These are phyloP conservation scores for Mallotus japonicus DNA, from an alignment of 441 rosid genomes.

Conservation along the genomic window DNA sequence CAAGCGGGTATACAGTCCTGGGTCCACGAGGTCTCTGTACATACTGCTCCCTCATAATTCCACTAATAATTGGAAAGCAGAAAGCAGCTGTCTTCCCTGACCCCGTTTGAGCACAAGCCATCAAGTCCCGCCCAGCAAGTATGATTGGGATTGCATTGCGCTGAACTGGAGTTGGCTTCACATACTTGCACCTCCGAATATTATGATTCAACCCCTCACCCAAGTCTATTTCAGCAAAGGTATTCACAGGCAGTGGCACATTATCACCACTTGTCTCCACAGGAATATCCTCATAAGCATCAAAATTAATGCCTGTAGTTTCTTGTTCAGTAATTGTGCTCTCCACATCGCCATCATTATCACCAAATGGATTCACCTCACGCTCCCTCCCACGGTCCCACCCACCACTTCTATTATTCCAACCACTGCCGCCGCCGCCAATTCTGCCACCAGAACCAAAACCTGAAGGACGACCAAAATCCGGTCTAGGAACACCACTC, in stretches of 20 bases:
- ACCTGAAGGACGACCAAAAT: constrained; percentile 29
- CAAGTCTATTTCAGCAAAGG: constrained; percentile 81
- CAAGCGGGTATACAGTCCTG: constrained; percentile 70
- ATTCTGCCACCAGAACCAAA: constrained; percentile 32
- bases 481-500: constrained; percentile 41
- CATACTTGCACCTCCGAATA: constrained; percentile 80
- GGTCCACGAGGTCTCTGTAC: constrained; percentile 71
- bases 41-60: constrained; percentile 59
- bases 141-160: constrained; percentile 84
- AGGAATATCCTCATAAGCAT: constrained; percentile 89
- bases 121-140: constrained; percentile 72
- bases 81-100: constrained; percentile 96
- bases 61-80: constrained; percentile 85
- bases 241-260: constrained; percentile 74
- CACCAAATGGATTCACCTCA: constrained; percentile 76
- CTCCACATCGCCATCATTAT: constrained; percentile 42
- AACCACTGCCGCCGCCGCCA: constrained; percentile 41
- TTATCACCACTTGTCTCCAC: constrained; percentile 85
- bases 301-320: constrained; percentile 74
- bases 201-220: constrained; percentile 74
- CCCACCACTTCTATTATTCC: constrained; percentile 49
- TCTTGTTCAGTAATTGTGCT: constrained; percentile 50
- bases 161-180: constrained; percentile 90
- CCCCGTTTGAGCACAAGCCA: constrained; percentile 98
- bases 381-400: constrained; percentile 56